These are phyloP conservation scores for Tulasnella sp. DNA, from an alignment of 768 basidiomycete genomes.

Conservation along the genomic window DNA sequence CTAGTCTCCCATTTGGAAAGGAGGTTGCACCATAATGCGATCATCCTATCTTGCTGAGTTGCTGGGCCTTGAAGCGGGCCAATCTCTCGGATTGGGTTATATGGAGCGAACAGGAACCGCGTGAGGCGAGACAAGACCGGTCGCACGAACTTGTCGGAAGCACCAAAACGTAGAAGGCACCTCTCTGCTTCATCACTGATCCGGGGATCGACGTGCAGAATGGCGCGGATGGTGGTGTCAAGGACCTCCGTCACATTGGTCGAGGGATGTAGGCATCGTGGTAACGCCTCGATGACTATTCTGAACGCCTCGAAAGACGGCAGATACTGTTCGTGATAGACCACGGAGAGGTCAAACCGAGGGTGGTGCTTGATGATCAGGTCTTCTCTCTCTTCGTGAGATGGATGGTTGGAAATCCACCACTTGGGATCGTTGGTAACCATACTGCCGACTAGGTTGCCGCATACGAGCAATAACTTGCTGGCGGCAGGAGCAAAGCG, in stretches of 20 bases:
- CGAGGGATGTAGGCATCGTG: conserved; percentile 66
- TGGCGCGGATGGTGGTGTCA: conserved; percentile 73
- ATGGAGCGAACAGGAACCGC: conserved; percentile 68
- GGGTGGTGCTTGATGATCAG: conserved; percentile 64
- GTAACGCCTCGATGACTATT: conserved; percentile 79
- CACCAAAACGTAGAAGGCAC: conserved; percentile 70
- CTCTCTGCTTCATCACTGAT: conserved; percentile 64
- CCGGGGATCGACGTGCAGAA: conserved; percentile 78
- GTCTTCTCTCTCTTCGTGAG: conserved; percentile 68
- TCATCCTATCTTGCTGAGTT: conserved; percentile 58
- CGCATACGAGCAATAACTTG: conserved; percentile 56
- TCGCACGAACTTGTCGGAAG: conserved; percentile 53
- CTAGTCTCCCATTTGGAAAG: conserved; percentile 63
- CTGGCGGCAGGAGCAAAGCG: conserved; percentile 57
- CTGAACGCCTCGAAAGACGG: conserved; percentile 69
- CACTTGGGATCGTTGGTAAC: conserved; percentile 61
- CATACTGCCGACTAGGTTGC: conserved; percentile 66
- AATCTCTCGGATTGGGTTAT: conserved; percentile 25
- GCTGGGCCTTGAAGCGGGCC: conserved; percentile 15
- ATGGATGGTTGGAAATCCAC: conserved; percentile 43
- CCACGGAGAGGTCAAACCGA: conserved; percentile 51
- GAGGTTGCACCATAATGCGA: conserved; percentile 69
- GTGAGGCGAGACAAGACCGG: conserved; percentile 63
- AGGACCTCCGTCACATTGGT: conserved; percentile 55
- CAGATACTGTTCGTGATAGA: conserved; percentile 59